phyloP scores from a whole-genome alignment of 768 basidiomycete genomes.

The Collybia sp. region DNA sequence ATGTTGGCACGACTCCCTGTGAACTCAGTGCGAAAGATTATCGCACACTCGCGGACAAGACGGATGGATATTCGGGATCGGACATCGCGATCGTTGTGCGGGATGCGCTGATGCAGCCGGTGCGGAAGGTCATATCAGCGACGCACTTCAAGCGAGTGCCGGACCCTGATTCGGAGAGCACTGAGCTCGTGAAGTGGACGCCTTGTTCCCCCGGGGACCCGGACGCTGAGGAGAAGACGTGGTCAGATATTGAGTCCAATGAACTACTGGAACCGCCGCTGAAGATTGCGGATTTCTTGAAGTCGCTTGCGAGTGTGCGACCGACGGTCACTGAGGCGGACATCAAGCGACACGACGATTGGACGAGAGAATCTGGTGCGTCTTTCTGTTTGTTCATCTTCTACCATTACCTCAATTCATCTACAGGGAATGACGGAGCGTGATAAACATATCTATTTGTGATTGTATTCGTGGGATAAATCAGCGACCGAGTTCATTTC shows the following conservation, averaged over 20 bases:
- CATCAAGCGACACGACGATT: conserved; percentile 77
- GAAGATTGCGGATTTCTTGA: conserved; percentile 74
- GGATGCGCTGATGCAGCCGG: conserved; percentile 98
- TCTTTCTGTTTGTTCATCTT: conserved; percentile 6
- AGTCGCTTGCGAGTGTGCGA: conserved; percentile 69
- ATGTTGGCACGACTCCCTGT: conserved; percentile 91
- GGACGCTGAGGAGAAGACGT: conserved; percentile 79
- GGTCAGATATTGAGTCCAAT: conserved; percentile 85
- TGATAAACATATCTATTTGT: conserved; percentile 10
- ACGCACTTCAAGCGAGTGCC: conserved; percentile 83
- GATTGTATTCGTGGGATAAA: not conserved
- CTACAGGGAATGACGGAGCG: conserved; percentile 26
- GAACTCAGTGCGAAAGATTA: conserved; percentile 77
- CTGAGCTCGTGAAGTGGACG: conserved; percentile 61
- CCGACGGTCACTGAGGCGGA: conserved; percentile 89
- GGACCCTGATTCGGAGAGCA: conserved; percentile 19
- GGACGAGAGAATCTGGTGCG: conserved; percentile 83
- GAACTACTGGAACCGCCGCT: conserved; percentile 89
- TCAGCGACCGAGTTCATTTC: not conserved
- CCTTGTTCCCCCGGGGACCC: conserved; percentile 95
- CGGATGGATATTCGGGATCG: conserved; percentile 93
- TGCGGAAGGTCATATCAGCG: conserved; percentile 91
- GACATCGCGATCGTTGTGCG: conserved; percentile 94
- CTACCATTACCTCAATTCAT: not conserved
- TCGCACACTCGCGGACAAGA: conserved; percentile 73